A percentile compares a stretch with the other conserved stretches of the same genome.
phyloP scores from a whole-genome alignment of 768 basidiomycete genomes.

The Lentinula raphanica region DNA sequence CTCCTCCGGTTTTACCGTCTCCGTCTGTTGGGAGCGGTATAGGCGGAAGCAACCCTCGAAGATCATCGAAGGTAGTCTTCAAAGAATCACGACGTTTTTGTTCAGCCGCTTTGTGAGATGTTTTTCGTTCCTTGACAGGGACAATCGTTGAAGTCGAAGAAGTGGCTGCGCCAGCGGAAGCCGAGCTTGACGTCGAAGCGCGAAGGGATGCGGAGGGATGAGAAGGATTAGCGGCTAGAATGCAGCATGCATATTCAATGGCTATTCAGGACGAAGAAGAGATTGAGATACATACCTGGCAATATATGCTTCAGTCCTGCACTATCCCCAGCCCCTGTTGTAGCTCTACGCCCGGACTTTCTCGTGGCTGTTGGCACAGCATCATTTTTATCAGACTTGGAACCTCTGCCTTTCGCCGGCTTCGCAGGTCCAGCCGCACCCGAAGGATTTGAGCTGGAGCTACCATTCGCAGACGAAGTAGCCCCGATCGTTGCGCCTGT shows the following conservation, averaged over 20 bases:
- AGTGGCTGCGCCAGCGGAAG: background rate
- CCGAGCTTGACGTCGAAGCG: background rate
- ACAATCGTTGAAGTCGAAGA: conserved; percentile 17
- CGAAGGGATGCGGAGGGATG: conserved; percentile 10
- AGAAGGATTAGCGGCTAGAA: conserved; percentile 10
- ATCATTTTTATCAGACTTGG: background rate
- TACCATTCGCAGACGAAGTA: too few species aligned
- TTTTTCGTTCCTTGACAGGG: conserved; percentile 53
- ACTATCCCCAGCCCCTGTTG: conserved; percentile 17
- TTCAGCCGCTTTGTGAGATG: conserved; percentile 93
- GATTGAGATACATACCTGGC: conserved; percentile 46
- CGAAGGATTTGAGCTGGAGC: background rate
- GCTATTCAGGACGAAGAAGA: too few species aligned
- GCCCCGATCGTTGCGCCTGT: background rate
- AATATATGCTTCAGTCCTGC: conserved; percentile 66
- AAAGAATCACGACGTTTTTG: conserved; percentile 96
- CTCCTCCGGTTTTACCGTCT: conserved; percentile 20
- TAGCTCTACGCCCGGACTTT: conserved; percentile 20
- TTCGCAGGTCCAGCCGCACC: background rate
- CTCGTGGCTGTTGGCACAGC: conserved; percentile 21
- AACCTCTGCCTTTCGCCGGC: background rate
- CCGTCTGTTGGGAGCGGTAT: conserved; percentile 80
- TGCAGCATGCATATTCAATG: background rate
- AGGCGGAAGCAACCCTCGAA: conserved; percentile 79
- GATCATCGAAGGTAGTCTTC: conserved; percentile 88